These are phyloP conservation scores for Schizophyllum commune DNA, from an alignment of 1,284 basidiomycete genomes.

Conservation along the genomic window DNA sequence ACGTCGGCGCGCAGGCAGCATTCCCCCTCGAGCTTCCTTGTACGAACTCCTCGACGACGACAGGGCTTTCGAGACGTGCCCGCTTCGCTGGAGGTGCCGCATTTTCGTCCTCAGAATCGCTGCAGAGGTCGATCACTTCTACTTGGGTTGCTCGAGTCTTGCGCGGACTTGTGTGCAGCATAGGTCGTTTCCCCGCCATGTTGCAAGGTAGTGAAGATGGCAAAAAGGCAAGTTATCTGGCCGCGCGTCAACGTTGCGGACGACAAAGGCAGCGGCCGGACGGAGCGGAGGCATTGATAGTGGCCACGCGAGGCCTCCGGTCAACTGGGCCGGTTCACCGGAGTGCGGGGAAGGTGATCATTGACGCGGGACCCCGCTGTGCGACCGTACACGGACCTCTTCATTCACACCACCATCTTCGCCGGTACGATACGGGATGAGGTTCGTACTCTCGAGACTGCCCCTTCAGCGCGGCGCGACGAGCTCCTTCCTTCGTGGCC, in stretches of 20 bases:
- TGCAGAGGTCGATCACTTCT: constrained; percentile 20
- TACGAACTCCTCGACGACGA: constrained; percentile 3
- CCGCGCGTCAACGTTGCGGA: neutral
- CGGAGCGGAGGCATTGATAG: too few species aligned
- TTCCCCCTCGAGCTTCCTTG: neutral
- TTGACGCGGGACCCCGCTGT: neutral
- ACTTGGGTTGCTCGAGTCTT: neutral
- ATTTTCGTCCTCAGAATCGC: constrained; percentile 29
- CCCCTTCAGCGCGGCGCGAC: constrained; percentile 13
- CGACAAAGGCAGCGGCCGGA: neutral
- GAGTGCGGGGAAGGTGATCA: neutral
- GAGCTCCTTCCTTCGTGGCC: constrained; percentile 26
- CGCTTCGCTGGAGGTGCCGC: neutral
- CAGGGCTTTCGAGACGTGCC: neutral
- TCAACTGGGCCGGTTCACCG: neutral
- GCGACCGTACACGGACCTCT: neutral
- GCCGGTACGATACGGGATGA: constrained; percentile 9
- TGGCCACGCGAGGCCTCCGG: too few species aligned
- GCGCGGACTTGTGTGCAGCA: constrained; percentile 6
- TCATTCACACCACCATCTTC: constrained; percentile 14
- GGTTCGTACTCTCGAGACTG: constrained; percentile 5
- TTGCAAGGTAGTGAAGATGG: neutral
- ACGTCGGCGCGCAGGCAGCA: neutral
- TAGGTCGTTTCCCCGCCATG: neutral
- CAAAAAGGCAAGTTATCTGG: neutral